Evolutionary conservation across 2,329 filamentous ascomycete genomes (phyloP), one percentile per base, ranked within the genome.

Genomic region (Zopfia rhizophila): DNA sequence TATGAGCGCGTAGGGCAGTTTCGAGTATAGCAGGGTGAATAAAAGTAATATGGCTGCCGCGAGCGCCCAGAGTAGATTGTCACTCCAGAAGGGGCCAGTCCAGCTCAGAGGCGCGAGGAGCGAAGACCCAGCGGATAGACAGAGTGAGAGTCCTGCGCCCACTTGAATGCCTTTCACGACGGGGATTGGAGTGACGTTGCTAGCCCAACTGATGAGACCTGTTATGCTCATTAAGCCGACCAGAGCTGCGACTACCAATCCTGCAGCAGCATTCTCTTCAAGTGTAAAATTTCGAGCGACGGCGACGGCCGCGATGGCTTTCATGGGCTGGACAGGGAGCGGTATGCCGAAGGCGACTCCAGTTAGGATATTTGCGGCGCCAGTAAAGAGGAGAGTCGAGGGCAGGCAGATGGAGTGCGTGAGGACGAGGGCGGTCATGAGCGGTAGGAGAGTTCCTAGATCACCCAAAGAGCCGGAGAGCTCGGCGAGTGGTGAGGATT

Each of bases 111-210:
- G 84, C 13, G 80, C 77, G 10, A 94, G 78, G 46, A 95, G 80
- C 0, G 80, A 78, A 2, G 65, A 61, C 3, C 90, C 91, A 6
- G 91, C 90, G 10, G 89, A 88, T 45, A 96, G 81, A 41, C 91
- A 82, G 12, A 97, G 81, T 12, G 88, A 91, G 35, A 97, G 77
- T 1, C 93, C 93, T 4, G 93, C 93, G 25, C 93, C 93, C 35
- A 97, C 84, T 72, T 97, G 94, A 56, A 97, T 97, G 21, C 93
- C 93, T 68, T 96, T 96, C 40, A 97, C 87, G 0, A 97, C 88
- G 0, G 92, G 90, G 11, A 92, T 83, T 0, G 93, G 93, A 7
- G 95, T 88, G 11, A 86, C 78, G n/a, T 78, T 74, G 7, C 89
- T 86, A 38, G 90, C 85, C 80, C 85, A 88, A 45, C 80, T 80